Base-by-base conservation (phyloP, 2,329 filamentous ascomycete genomes). In the Verticillium nubilum region DNA sequence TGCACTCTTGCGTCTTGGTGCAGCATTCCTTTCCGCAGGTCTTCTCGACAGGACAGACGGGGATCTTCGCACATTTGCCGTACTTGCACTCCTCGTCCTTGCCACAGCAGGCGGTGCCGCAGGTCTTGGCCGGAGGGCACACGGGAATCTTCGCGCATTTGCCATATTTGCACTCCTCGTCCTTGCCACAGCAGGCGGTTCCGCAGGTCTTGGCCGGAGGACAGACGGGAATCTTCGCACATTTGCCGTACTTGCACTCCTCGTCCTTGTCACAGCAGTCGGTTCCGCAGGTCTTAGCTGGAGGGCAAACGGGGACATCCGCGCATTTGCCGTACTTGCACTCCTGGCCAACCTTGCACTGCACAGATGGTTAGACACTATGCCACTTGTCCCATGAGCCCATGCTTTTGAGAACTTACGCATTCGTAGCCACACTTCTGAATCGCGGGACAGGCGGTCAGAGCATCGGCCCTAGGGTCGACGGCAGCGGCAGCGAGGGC, bases 11-110 rank as follows among this genome's bases (percentile, higher is more conserved):
- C 3, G 26, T 31, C 0, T 9, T 5, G 10, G 12, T 42, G 54
- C 54, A 56, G 54, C 54, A 56, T 23, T 27, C 5, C 54, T 56
- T 56, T 2, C 54, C 54, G 13, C 54, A 56, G 15, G 54, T 56
- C 54, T 56, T 35, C 4, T 27, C n/a, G 2, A n/a, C n/a, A 13
- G 54, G 54, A 15, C 52, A 54, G n/a, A 54, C 25, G 23, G 33
- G 33, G 54, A 35, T 35, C 52, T 54, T 54, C 33, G 47, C 29
- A 35, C 54, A 56, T 10, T 47, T 9, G 2, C 54, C 54, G 35
- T 47, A n/a, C 7, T 47, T 25, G 33, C 54, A 56, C 54, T 56
- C 26, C 15, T 56, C 33, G 23, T 56, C 54, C 2, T 15, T 10
- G 23, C 27, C 28, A 25, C 54, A 56, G 25, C 54, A 56, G 15